Conservation (phyloP, 495 filamentous ascomycete genomes). For the Cenococcum geophilum region DNA sequence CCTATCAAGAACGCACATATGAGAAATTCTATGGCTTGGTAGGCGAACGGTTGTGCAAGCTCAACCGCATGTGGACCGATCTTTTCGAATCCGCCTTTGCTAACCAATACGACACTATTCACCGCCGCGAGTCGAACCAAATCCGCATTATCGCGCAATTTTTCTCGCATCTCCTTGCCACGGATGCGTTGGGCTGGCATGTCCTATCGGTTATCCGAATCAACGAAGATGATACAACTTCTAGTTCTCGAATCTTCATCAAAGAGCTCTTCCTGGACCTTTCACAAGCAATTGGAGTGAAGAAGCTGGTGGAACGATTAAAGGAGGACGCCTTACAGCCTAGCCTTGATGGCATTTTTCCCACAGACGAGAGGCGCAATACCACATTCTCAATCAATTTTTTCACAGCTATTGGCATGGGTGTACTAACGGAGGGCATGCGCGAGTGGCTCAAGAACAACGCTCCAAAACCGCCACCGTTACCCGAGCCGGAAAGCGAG, state of each 20-base stretch:
- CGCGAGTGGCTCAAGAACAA: constrained; percentile 74
- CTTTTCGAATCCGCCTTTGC: constrained; percentile 82
- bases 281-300: constrained; percentile 75
- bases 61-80: constrained; percentile 91
- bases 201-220: constrained; percentile 75
- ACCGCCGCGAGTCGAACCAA: constrained; percentile 90
- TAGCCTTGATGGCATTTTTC: constrained; percentile 83
- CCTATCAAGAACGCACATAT: constrained; percentile 90
- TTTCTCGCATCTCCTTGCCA: constrained; percentile 83
- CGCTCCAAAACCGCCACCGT: constrained; percentile 61
- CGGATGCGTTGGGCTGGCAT: constrained; percentile 89
- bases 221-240: constrained; percentile 95
- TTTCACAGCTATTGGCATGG: constrained; percentile 96
- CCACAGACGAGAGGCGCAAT: constrained; percentile 76
- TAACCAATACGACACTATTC: constrained; percentile 95
- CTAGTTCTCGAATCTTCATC: constrained; percentile 92
- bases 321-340: constrained; percentile 71
- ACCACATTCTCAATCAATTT: constrained; percentile 98
- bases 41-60: constrained; percentile 88
- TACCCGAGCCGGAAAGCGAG: constrained; percentile 38
- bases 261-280: constrained; percentile 96
- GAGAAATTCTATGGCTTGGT: constrained; percentile 94
- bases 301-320: constrained; percentile 66
- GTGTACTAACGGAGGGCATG: constrained; percentile 90
- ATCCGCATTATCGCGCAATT: constrained; percentile 92